Base-by-base conservation (phyloP, 768 basidiomycete genomes). In the Guyanaporus albipodus region DNA sequence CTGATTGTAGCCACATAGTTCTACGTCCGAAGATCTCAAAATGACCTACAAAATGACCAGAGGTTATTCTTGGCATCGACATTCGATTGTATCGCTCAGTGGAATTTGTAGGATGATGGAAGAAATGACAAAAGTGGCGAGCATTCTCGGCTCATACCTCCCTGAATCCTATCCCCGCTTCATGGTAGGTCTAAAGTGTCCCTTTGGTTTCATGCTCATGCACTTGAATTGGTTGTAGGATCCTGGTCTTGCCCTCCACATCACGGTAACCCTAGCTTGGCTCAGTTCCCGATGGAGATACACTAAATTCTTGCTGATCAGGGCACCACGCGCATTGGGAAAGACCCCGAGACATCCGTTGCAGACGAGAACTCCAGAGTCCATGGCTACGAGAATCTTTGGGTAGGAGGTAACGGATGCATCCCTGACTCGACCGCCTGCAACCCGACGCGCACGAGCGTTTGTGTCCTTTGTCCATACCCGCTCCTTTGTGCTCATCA, bases 81-180 rank as follows among this genome's bases (percentile, higher is more conserved):
- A 6, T 24, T 19, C 17, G 4, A 41, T 8, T 22, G 10, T 8
- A 26, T 46, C 4, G 4, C 22, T 22, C 33, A 24, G 7, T 28
- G 14, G 15, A 5, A 17, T 34, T 42, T 38, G 17, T 42, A 37
- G 34, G 36, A 31, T 49, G 36, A 42, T 42, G 34, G 33, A 2
- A 33, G 57, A 57, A 18, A 68, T 67, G 66, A 62, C 58, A 8
- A 34, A 42, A 12, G 60, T 64, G 9, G 67, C 66, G 2, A 61
- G 56, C 32, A 57, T 48, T 42, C 52, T 70, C 12, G 68, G 68
- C 10, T 65, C 58, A 0, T 68, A 59, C 50, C 54, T 70, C 18
- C 68, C 68, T 12, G 66, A 67, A 11, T 42, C 41, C 10, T 15
- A 24, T 12, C 45, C 38, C 33, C 38, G 33, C 24, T 46, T 46